Conservation (phyloP, 2,329 filamentous ascomycete genomes). For the Calonectria leucothoes region DNA sequence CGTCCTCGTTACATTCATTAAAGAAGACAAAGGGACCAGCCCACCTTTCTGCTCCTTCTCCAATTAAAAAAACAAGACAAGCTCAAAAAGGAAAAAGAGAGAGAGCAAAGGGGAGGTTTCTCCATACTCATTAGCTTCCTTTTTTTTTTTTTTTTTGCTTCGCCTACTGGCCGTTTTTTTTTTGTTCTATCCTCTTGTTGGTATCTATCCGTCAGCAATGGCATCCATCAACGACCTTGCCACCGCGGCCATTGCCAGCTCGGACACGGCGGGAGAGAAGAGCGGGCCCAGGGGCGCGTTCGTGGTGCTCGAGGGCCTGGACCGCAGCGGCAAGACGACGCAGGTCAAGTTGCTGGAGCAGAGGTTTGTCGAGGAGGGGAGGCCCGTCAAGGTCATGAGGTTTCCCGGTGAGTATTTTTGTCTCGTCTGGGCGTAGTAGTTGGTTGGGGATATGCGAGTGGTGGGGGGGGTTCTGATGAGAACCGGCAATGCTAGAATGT, state of each 20-base stretch:
- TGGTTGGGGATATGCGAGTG: background rate
- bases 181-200: background rate
- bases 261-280: conserved; percentile 45
- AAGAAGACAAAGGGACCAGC: background rate
- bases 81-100: background rate
- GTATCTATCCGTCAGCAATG: conserved; percentile 43
- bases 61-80: background rate
- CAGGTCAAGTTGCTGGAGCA: conserved; percentile 80
- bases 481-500: background rate
- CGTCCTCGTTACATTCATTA: background rate
- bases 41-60: background rate
- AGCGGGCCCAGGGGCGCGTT: conserved; percentile 68
- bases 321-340: conserved; percentile 92
- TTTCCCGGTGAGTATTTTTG: conserved; percentile 64
- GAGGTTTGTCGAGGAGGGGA: conserved; percentile 61
- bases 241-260: conserved; percentile 58
- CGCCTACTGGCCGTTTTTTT: background rate
- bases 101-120: background rate
- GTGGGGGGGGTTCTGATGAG: background rate
- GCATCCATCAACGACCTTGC: conserved; percentile 63
- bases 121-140: background rate
- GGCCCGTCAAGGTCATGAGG: conserved; percentile 63
- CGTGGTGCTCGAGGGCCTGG: conserved; percentile 88
- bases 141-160: background rate
- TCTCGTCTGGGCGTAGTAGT: background rate